Conservation (phyloP, 129 eudicot species). For the Cynara cardunculus region DNA sequence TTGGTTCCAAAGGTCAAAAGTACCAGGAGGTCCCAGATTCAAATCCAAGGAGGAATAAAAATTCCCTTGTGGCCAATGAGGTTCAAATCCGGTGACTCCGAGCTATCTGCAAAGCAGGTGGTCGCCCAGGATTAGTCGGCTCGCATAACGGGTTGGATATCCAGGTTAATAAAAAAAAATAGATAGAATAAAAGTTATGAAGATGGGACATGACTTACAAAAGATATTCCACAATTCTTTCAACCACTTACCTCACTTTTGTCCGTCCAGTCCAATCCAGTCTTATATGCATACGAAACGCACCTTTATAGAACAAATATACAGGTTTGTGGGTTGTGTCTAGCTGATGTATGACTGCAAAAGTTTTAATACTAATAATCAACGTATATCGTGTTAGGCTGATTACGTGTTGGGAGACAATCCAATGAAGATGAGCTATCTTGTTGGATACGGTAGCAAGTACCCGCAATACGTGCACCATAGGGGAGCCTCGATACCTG, state of each 20-base stretch:
- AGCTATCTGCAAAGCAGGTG: no score
- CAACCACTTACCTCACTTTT: neutral
- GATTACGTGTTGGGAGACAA: slow-evolving; percentile 73
- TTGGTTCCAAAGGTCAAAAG: no score
- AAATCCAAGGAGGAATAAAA: no score
- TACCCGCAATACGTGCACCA: slow-evolving; percentile 77
- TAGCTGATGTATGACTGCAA: neutral
- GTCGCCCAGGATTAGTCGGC: no score
- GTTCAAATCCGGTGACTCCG: no score
- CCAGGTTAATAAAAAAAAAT: no score
- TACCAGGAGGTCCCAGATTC: no score
- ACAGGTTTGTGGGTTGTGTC: neutral
- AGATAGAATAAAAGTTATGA: no score
- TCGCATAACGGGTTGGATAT: no score
- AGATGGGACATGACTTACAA: no score
- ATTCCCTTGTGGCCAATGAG: no score
- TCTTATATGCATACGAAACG: neutral
- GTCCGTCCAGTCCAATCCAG: neutral
- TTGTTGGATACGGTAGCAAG: slow-evolving; percentile 76
- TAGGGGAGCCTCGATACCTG: slow-evolving; percentile 88
- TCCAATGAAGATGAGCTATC: slow-evolving; percentile 74
- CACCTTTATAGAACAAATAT: neutral
- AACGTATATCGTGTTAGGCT: slow-evolving; percentile 35
- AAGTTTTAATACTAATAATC: neutral
- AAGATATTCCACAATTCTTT: neutral